Evolutionary conservation across 257 asterid species (phyloP).

Genomic region (Knoxia roxburghii): DNA sequence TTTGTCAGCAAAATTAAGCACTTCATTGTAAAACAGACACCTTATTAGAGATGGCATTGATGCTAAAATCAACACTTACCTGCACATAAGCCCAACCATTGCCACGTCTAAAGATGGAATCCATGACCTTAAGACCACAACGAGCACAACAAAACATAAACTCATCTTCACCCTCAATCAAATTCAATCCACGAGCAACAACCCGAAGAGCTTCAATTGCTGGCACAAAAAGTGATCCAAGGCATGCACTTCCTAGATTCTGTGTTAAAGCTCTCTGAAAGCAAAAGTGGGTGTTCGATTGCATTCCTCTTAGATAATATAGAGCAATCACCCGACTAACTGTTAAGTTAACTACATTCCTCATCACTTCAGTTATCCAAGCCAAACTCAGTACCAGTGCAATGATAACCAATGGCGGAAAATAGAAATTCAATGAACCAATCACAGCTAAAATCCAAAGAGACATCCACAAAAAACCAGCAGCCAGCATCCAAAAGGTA

Average conservation of each 20-base stretch:
- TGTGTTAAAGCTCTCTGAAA: constrained; percentile 79
- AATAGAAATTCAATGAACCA: constrained; percentile 71
- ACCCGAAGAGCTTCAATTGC: constrained; percentile 71
- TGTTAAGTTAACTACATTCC: constrained; percentile 85
- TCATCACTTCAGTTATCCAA: constrained; percentile 97
- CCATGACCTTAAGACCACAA: constrained; percentile 85
- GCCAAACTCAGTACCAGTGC: constrained; percentile 58
- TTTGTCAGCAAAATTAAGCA: neutral
- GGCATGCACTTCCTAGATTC: constrained; percentile 87
- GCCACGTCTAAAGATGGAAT: constrained; percentile 74
- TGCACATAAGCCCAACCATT: constrained; percentile 99
- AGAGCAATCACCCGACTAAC: constrained; percentile 82
- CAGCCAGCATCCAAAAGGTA: constrained; percentile 72
- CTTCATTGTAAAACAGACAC: neutral
- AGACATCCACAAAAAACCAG: constrained; percentile 93
- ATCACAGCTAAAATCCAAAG: constrained; percentile 80
- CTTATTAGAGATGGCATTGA: constrained; percentile 2
- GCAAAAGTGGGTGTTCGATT: constrained; percentile 71
- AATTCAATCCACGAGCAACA: constrained; percentile 81
- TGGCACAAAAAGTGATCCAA: constrained; percentile 90
- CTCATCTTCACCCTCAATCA: constrained; percentile 94
- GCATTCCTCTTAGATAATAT: constrained; percentile 93
- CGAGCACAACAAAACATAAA: constrained; percentile 97
- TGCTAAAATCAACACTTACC: constrained; percentile 26
- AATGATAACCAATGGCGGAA: constrained; percentile 58